These are phyloP conservation scores for Kuraishia molischiana DNA, from an alignment of 805 yeast species.

Conservation along the genomic window DNA sequence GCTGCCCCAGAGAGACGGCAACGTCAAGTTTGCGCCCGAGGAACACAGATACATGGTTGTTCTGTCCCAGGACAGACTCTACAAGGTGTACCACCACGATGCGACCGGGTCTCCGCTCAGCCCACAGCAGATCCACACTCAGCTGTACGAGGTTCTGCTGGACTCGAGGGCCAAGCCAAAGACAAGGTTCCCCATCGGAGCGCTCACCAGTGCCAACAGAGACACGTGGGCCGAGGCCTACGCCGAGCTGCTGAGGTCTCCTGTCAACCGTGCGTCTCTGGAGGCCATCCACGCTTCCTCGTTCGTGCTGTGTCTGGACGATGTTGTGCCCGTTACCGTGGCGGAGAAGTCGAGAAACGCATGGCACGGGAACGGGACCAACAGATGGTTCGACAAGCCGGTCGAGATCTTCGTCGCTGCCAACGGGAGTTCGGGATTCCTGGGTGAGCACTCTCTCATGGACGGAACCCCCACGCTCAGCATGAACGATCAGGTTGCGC, in stretches of 20 bases:
- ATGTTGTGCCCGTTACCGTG: constrained; percentile 57
- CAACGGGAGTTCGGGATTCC: constrained; percentile 84
- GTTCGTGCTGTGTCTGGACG: constrained; percentile 75
- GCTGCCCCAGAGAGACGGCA: constrained; percentile 50
- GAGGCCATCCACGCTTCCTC: constrained; percentile 68
- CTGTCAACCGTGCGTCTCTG: constrained; percentile 51
- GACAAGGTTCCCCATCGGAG: constrained; percentile 55
- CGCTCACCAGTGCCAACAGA: constrained; percentile 75
- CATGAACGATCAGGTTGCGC: constrained; percentile 67
- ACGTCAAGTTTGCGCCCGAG: constrained; percentile 30
- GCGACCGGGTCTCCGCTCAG: constrained; percentile 31
- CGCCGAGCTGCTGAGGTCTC: constrained; percentile 44
- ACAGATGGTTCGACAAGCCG: constrained; percentile 90
- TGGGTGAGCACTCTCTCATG: constrained; percentile 97
- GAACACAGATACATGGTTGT: constrained; percentile 64
- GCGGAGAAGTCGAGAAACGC: constrained; percentile 76
- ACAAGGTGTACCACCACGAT: constrained; percentile 59
- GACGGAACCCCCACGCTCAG: constrained; percentile 95
- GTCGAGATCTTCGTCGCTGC: constrained; percentile 72
- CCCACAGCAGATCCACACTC: constrained; percentile 41
- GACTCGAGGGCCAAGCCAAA: constrained; percentile 25
- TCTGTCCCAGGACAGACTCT: constrained; percentile 68
- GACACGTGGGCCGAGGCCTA: constrained; percentile 68
- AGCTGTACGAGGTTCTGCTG: constrained; percentile 40
- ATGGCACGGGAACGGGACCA: constrained; percentile 95